Evolutionary conservation across 2,329 filamentous ascomycete species (phyloP).

Genomic region (Cladosporium colombiae): DNA sequence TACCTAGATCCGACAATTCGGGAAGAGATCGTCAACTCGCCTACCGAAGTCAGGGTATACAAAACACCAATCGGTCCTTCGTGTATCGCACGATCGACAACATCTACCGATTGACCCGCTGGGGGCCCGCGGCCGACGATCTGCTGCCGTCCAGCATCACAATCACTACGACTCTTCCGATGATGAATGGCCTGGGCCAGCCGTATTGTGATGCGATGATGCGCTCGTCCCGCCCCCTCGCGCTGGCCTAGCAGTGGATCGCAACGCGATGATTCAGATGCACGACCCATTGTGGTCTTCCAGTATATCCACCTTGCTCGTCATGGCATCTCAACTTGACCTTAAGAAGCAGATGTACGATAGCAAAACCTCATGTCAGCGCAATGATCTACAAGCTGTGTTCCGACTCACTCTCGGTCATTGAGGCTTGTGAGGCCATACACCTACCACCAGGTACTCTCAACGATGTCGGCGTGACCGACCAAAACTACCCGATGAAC

Average conservation of each 20-base stretch:
- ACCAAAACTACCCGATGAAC: conserved; percentile 31
- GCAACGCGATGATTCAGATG: neutral
- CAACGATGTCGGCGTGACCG: conserved; percentile 25
- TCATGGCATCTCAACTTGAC: neutral
- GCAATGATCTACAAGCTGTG: neutral
- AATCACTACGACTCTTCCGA: neutral
- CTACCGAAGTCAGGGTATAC: neutral
- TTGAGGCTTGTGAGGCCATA: too few relatives aligned
- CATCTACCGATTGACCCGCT: neutral
- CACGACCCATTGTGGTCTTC: neutral
- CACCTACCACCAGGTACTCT: conserved; percentile 31
- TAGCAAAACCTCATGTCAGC: neutral
- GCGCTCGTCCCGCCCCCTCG: neutral
- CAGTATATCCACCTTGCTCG: neutral
- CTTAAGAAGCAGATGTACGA: neutral
- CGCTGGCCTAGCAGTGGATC: neutral
- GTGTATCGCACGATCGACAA: neutral
- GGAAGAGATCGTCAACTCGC: neutral
- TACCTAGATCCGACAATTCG: neutral
- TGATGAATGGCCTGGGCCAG: neutral
- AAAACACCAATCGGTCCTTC: neutral
- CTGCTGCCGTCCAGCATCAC: neutral
- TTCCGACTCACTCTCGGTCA: neutral
- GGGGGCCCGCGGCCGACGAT: neutral
- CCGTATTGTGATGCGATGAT: neutral